Conservation (phyloP, 768 basidiomycete species). For the Hygrocybe punicea region DNA sequence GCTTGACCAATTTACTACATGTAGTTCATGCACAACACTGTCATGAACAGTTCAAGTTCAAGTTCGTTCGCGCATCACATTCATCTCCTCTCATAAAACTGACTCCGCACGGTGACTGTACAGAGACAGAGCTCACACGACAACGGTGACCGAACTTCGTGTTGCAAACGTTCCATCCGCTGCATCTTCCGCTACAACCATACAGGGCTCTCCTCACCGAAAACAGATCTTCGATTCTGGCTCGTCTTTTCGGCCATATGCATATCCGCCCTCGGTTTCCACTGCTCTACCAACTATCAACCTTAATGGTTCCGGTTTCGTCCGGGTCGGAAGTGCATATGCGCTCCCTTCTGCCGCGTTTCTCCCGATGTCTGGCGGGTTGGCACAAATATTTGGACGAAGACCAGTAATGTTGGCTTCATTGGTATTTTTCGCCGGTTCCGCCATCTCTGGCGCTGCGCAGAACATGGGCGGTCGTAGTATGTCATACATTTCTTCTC, state of each 20-base stretch:
- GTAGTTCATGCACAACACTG: too few relatives aligned
- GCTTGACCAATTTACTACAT: too few relatives aligned
- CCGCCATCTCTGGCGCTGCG: slow-evolving; percentile 42
- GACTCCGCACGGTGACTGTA: too few relatives aligned
- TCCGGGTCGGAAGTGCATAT: slow-evolving; percentile 48
- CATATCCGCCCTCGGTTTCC: slow-evolving; percentile 24
- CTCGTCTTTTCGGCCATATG: not conserved
- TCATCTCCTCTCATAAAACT: too few relatives aligned
- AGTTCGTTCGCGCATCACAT: too few relatives aligned
- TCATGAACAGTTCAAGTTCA: too few relatives aligned
- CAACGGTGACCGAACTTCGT: too few relatives aligned
- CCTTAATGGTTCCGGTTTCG: slow-evolving; percentile 36
- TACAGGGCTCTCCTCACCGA: not conserved
- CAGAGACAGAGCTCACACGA: too few relatives aligned
- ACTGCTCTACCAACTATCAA: slow-evolving; percentile 46
- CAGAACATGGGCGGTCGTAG: slow-evolving; percentile 40
- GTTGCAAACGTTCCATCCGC: too few relatives aligned
- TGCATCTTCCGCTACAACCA: too few relatives aligned
- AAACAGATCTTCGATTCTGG: slow-evolving; percentile 2
- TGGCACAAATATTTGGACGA: slow-evolving; percentile 42
- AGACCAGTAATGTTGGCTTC: slow-evolving; percentile 29
- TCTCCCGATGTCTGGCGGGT: slow-evolving; percentile 39
- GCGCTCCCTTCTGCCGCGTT: slow-evolving; percentile 40
- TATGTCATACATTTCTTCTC: slow-evolving; percentile 9
- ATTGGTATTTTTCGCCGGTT: slow-evolving; percentile 41